These are phyloP conservation scores for Phaeophleospora eucalypticola DNA, from an alignment of 2,329 filamentous ascomycete species.

Conservation along the genomic window DNA sequence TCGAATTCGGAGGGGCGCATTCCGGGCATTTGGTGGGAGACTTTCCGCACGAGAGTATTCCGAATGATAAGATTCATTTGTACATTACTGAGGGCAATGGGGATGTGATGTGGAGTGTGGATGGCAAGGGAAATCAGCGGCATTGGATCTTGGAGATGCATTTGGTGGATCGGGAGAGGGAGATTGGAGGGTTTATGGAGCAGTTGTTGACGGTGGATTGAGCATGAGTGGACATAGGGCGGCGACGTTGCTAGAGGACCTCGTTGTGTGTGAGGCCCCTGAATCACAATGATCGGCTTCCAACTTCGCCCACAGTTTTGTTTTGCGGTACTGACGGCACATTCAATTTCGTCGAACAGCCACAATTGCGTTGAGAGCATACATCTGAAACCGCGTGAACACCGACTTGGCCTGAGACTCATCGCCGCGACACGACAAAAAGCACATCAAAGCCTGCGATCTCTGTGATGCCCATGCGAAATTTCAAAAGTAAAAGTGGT, in stretches of 20 bases:
- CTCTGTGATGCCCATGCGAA: too few relatives aligned
- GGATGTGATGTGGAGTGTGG: slow-evolving; percentile 38
- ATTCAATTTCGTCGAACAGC: too few relatives aligned
- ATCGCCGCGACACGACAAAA: too few relatives aligned
- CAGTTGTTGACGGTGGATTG: slow-evolving; percentile 22
- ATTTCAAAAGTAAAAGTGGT: neutral
- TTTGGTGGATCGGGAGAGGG: slow-evolving; percentile 38
- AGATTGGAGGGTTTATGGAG: slow-evolving; percentile 45
- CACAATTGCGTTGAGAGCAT: too few relatives aligned
- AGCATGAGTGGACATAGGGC: neutral
- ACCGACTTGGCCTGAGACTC: too few relatives aligned
- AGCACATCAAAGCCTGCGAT: too few relatives aligned
- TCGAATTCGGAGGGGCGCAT: slow-evolving; percentile 42
- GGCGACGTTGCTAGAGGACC: too few relatives aligned
- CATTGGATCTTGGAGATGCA: slow-evolving; percentile 53
- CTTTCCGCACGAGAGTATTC: slow-evolving; percentile 52
- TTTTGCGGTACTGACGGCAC: too few relatives aligned
- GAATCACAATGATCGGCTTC: too few relatives aligned
- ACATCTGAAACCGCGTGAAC: too few relatives aligned
- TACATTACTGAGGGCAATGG: slow-evolving; percentile 47
- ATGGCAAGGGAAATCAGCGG: slow-evolving; percentile 40
- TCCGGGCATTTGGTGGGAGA: slow-evolving; percentile 49
- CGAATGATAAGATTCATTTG: slow-evolving; percentile 43
- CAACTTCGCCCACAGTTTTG: too few relatives aligned
- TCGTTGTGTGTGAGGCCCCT: too few relatives aligned